Evolutionary conservation across 805 yeast genomes (phyloP).

Genomic region (Saturnispora hagleri): DNA sequence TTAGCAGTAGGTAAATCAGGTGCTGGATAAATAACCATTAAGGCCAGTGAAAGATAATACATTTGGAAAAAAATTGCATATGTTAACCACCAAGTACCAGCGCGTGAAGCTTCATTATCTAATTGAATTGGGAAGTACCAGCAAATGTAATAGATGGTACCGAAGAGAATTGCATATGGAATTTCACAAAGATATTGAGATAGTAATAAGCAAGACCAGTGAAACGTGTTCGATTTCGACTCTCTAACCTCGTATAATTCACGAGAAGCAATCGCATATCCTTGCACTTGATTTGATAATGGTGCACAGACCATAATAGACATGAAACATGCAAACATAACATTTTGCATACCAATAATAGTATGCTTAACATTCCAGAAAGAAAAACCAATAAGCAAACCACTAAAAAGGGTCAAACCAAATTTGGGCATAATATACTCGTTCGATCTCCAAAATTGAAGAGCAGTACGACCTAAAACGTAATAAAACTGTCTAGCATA

Average conservation of each 20-base stretch:
- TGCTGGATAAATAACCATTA: conserved; percentile 45
- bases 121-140: conserved; percentile 31
- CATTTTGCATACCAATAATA: conserved; percentile 49
- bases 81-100: conserved; percentile 39
- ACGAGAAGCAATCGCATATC: conserved; percentile 49
- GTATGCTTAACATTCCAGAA: conserved; percentile 51
- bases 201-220: conserved; percentile 53
- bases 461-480: conserved; percentile 31
- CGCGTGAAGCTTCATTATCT: conserved; percentile 29
- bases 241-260: conserved; percentile 66
- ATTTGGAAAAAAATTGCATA: conserved; percentile 34
- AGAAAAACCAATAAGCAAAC: conserved; percentile 57
- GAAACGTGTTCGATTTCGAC: conserved; percentile 61
- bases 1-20: conserved; percentile 63
- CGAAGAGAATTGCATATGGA: conserved; percentile 44
- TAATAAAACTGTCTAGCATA: conserved; percentile 30
- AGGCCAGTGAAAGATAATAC: conserved; percentile 41
- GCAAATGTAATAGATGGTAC: conserved; percentile 38
- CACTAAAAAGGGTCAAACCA: conserved; percentile 30
- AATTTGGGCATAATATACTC: conserved; percentile 42
- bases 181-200: conserved; percentile 50
- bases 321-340: conserved; percentile 42
- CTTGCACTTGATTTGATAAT: conserved; percentile 56
- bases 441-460: conserved; percentile 41
- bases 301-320: conserved; percentile 51